phyloP scores from a whole-genome alignment of 2,329 filamentous ascomycete genomes.

The Endoconidiophora polonica region DNA sequence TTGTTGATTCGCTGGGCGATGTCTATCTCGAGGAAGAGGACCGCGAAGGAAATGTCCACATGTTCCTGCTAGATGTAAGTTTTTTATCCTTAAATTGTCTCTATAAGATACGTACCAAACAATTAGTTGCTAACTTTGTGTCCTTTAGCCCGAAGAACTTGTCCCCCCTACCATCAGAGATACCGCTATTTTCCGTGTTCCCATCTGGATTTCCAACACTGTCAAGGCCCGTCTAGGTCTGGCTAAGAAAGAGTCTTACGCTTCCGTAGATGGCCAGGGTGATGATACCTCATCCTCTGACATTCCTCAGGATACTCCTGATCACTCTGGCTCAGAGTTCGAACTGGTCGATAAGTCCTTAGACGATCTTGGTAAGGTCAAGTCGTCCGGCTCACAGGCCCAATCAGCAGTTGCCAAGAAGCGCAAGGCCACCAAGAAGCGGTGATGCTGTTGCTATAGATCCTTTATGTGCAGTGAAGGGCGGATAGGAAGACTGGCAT shows the following conservation, averaged over 20 bases:
- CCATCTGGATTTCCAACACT: slow-evolving; percentile 46
- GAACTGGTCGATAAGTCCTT: slow-evolving; percentile 40
- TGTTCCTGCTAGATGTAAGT: slow-evolving; percentile 78
- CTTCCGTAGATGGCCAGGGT: slow-evolving; percentile 18
- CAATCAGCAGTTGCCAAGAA: slow-evolving; percentile 29
- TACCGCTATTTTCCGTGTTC: slow-evolving; percentile 67
- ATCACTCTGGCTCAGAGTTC: slow-evolving; percentile 43
- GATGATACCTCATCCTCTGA: slow-evolving; percentile 26
- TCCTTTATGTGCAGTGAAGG: too few species aligned
- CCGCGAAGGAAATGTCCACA: slow-evolving; percentile 66
- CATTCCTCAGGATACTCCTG: slow-evolving; percentile 31
- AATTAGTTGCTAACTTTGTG: slow-evolving; percentile 15
- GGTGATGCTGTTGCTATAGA: slow-evolving; percentile 18
- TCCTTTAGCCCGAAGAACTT: slow-evolving; percentile 56
- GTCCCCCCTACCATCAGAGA: slow-evolving; percentile 59
- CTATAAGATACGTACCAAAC: not conserved
- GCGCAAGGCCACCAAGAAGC: slow-evolving; percentile 35
- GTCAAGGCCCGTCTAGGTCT: slow-evolving; percentile 32
- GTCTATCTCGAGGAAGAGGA: slow-evolving; percentile 90
- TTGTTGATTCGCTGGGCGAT: slow-evolving; percentile 82
- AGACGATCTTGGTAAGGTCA: slow-evolving; percentile 26
- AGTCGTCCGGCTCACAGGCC: slow-evolving; percentile 31
- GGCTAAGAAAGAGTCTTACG: slow-evolving; percentile 11
- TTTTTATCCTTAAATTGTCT: not conserved
- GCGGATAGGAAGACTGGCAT: too few species aligned